These are phyloP conservation scores for Casuarina equisetifolia DNA, from an alignment of 306 rosid genomes.

Conservation along the genomic window DNA sequence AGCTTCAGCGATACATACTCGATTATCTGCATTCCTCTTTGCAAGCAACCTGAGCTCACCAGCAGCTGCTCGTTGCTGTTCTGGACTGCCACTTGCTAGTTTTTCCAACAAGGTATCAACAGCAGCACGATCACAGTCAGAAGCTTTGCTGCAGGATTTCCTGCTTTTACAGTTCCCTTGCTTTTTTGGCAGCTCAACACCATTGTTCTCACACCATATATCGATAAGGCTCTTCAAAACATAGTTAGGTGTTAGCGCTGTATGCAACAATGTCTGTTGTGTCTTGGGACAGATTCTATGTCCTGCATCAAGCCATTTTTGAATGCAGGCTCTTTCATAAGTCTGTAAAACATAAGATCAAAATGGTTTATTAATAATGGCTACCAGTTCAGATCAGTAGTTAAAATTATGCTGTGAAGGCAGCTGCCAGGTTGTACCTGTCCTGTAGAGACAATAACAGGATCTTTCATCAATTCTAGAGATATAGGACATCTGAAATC, in stretches of 20 bases:
- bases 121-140: slow-evolving; percentile 79
- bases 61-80: slow-evolving; percentile 87
- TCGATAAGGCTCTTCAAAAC: slow-evolving; percentile 92
- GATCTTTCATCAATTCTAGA: slow-evolving; percentile 94
- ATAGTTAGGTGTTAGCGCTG: slow-evolving; percentile 95
- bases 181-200: slow-evolving; percentile 81
- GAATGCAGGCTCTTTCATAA: slow-evolving; percentile 89
- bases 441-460: slow-evolving; percentile 94
- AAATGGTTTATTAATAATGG: slow-evolving; percentile 21
- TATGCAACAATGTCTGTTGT: slow-evolving; percentile 79
- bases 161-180: slow-evolving; percentile 67
- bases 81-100: slow-evolving; percentile 59
- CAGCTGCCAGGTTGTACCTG: slow-evolving; percentile 58
- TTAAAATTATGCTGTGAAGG: slow-evolving; percentile 5
- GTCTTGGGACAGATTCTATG: slow-evolving; percentile 95
- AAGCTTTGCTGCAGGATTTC: slow-evolving; percentile 64
- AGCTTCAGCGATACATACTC: slow-evolving; percentile 96
- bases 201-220: slow-evolving; percentile 97
- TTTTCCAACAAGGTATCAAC: slow-evolving; percentile 57
- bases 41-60: slow-evolving; percentile 97
- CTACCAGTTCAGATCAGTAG: slow-evolving; percentile 1
- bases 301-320: slow-evolving; percentile 97
- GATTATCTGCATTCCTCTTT: slow-evolving; percentile 87
- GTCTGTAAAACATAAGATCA: slow-evolving; percentile 59
- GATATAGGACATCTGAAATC: slow-evolving; percentile 98